Evolutionary conservation across 768 basidiomycete species (phyloP).

Genomic region (Chalciporus pseudorubinellus): DNA sequence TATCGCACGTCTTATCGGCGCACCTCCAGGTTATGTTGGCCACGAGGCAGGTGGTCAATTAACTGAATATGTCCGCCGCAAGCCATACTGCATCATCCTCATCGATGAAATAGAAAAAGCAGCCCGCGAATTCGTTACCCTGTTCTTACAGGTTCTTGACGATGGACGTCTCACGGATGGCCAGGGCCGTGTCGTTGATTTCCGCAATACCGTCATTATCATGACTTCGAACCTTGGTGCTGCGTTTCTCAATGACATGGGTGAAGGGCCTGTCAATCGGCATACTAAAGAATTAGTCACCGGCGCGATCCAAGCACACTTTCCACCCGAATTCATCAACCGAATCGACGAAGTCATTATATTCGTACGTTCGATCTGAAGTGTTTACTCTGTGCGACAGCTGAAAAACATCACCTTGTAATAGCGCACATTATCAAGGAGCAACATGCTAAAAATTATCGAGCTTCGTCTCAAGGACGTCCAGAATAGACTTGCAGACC

Average conservation of each 20-base stretch:
- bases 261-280: constrained; percentile 62
- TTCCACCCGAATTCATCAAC: constrained; percentile 92
- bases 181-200: constrained; percentile 86
- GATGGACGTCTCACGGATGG: constrained; percentile 92
- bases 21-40: constrained; percentile 88
- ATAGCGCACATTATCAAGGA: constrained; percentile 75
- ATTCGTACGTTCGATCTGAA: constrained; percentile 40
- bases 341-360: constrained; percentile 85
- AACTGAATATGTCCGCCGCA: constrained; percentile 89
- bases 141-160: constrained; percentile 83
- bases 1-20: constrained; percentile 65
- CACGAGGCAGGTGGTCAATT: constrained; percentile 88
- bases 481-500: constrained; percentile 71
- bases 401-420: constrained; percentile 29
- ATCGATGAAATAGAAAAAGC: constrained; percentile 94
- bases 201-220: constrained; percentile 90
- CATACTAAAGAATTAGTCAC: constrained; percentile 68
- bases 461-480: constrained; percentile 86
- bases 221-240: constrained; percentile 94
- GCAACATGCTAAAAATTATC: constrained; percentile 81
- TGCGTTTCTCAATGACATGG: constrained; percentile 69
- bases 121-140: constrained; percentile 67
- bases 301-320: constrained; percentile 76
- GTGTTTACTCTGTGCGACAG: background rate
- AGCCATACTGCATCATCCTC: constrained; percentile 83